A percentile compares a stretch with the other conserved stretches of the same genome.
phyloP scores from a whole-genome alignment of 106 monocot species.

The Platanthera guangdongensis region DNA sequence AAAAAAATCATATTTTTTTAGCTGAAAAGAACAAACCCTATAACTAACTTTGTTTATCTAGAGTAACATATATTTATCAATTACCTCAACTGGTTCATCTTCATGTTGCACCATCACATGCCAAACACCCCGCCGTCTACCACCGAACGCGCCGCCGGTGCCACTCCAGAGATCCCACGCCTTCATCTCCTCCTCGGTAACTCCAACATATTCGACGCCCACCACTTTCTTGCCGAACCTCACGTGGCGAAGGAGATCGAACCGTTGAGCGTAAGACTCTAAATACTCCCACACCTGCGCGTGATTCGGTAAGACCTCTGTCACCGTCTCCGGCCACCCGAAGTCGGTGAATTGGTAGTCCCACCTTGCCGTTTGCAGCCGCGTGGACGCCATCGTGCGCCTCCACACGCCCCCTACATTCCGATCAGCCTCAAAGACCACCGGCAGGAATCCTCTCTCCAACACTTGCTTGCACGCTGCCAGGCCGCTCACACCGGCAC shows the following conservation, averaged over 20 bases:
- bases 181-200: slow-evolving; percentile 22
- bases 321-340: slow-evolving; percentile 27
- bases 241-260: slow-evolving; percentile 21
- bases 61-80: no score
- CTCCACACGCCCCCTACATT: slow-evolving; percentile 48
- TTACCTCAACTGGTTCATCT: background rate
- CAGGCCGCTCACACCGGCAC: slow-evolving; percentile 54
- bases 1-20: no score
- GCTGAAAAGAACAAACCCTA: no score
- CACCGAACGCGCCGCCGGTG: slow-evolving; percentile 24
- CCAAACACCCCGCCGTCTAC: slow-evolving; percentile 23
- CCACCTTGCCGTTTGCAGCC: slow-evolving; percentile 37
- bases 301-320: slow-evolving; percentile 23
- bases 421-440: slow-evolving; percentile 30
- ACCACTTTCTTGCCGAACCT: slow-evolving; percentile 22
- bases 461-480: slow-evolving; percentile 29
- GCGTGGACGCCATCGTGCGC: slow-evolving; percentile 21
- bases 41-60: no score
- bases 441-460: slow-evolving; percentile 25
- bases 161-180: slow-evolving; percentile 41
- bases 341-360: slow-evolving; percentile 44
- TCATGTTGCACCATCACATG: slow-evolving; percentile 15
- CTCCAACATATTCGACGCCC: slow-evolving; percentile 27
- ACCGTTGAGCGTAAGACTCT: slow-evolving; percentile 21
- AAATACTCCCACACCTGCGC: slow-evolving; percentile 30